Base-by-base conservation (phyloP, 2,329 filamentous ascomycete species). In the Rhinocladiella similis region DNA sequence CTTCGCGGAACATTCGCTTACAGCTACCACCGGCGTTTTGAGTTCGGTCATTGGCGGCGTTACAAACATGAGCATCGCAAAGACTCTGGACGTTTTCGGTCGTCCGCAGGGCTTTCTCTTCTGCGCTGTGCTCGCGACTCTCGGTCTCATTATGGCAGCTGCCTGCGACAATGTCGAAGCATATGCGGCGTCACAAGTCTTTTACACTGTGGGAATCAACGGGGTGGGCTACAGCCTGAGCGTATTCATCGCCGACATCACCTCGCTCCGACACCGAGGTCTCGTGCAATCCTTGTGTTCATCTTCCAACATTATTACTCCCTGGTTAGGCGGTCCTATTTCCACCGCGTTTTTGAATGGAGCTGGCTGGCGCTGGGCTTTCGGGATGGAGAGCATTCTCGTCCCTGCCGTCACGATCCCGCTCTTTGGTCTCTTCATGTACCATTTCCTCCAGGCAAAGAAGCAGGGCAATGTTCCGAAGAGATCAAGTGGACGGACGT, bases 81-180 rank as follows among this genome's bases (percentile, higher is more conserved):
- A 85, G 68, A 71, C 85, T 16, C 72, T 87, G 53, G 80, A 87
- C 69, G 73, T 83, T 47, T 86, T 80, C 77, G 84, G 83, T 22
- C 80, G 84, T 16, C 75, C 82, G 1, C 75, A 83, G 61, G 82
- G 79, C 18, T 76, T 82, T 54, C 50, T 73, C 2, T 22, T 81
- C 25, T 77, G 77, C 64, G 64, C 80, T 1, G 48, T 69, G 5
- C 61, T 76, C 54, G 73, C 72, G 64, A 73, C 75, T 0, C 50
- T 76, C 0, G 58, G 80, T 9, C 70, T 84, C 33, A 73, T 83
- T 60, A 78, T 88, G 73, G 83, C 85, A 70, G 85, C 85, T 3
- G 75, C 73, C 2, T 85, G 81, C 68, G 73, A 76, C 2, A 81
- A 80, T 60, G 78, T 86, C 14, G 69, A 81, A 61, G 81, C 78